Evolutionary conservation across 208 protist species (phyloP), one percentile per base, ranked within the genome.

Genomic region (Blastocrithidia nonstop): DNA sequence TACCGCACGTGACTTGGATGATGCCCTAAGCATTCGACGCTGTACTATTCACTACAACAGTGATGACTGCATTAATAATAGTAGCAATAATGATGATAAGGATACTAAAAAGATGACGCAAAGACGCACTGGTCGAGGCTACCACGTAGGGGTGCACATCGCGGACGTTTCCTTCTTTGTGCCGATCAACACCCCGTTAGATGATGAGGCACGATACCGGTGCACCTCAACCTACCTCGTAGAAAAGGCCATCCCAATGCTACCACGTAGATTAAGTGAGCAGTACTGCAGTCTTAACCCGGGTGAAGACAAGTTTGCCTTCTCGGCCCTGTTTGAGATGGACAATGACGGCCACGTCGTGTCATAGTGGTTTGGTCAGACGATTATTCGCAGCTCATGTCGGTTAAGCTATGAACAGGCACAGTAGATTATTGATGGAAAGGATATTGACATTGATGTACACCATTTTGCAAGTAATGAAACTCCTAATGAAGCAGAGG

Each of bases 111-210:
- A n/a, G n/a, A n/a, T n/a, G n/a, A n/a, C n/a, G n/a, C n/a, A n/a
- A n/a, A n/a, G n/a, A n/a, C n/a, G n/a, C n/a, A n/a, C n/a, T n/a
- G n/a, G n/a, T n/a, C n/a, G n/a, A n/a, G 29, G 11, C 29, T 91
- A 82, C 49, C 80, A 83, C 52, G 73, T 96, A 36, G 89, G 88
- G 7, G 88, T 96, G n/a, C 89, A 96, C 66, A 96, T 96, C 51
- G 92, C 92, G 0, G 92, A 96, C 57, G 92, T 96, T 2, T 79
- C 88, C 8, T 59, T 73, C 44, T 95, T 95, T 70, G 87, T 95
- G 29, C 39, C 55, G 33, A 61, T 61, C 1, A 57, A 61, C 21
- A 77, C 65, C 1, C 33, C 79, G 8, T 50, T 96, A 1, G 92
- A 96, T 51, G 62, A 79, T 33, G 92, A 96, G 59, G 92, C 89